Percentiles rank a stretch among this genome's conserved stretches.
Evolutionary conservation across 352 stramenopile genomes (phyloP).

Genomic region (Phytophthora vignae): DNA sequence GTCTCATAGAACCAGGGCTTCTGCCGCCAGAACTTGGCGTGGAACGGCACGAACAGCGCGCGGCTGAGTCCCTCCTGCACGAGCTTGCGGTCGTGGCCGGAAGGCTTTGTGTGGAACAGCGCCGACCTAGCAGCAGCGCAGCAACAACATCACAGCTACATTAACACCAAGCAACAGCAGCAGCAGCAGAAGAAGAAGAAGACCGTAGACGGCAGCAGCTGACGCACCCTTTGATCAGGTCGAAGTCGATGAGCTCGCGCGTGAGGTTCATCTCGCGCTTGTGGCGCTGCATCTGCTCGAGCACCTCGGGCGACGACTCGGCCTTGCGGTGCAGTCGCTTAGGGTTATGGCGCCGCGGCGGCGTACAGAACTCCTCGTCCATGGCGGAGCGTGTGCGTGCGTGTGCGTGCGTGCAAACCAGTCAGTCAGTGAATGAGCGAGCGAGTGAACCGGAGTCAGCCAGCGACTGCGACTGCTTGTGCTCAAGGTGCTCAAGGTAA

Average conservation of each 20-base stretch:
- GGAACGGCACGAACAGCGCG: slow-evolving; percentile 79
- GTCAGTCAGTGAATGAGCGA: too few species aligned
- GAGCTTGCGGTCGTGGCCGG: slow-evolving; percentile 82
- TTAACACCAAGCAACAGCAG: background rate
- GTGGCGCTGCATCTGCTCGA: slow-evolving; percentile 48
- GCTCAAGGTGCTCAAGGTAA: slow-evolving; percentile 36
- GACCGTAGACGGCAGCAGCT: background rate
- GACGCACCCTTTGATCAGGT: slow-evolving; percentile 85
- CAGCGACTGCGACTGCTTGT: slow-evolving; percentile 14
- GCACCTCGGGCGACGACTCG: slow-evolving; percentile 44
- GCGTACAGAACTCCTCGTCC: slow-evolving; percentile 53
- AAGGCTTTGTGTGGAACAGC: slow-evolving; percentile 88
- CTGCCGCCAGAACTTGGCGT: slow-evolving; percentile 76
- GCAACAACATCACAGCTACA: background rate
- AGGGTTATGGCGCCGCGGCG: slow-evolving; percentile 28
- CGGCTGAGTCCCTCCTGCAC: slow-evolving; percentile 75
- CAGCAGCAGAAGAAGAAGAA: too few species aligned
- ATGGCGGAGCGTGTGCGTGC: slow-evolving; percentile 17
- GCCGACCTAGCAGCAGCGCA: slow-evolving; percentile 52
- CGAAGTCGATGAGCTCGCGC: slow-evolving; percentile 87
- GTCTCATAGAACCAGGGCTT: slow-evolving; percentile 78
- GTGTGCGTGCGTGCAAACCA: background rate
- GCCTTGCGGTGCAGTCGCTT: slow-evolving; percentile 65
- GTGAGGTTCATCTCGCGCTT: slow-evolving; percentile 72
- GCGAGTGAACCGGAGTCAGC: background rate